phyloP scores from a whole-genome alignment of 2,329 filamentous ascomycete genomes.

The Fulvia fulva region DNA sequence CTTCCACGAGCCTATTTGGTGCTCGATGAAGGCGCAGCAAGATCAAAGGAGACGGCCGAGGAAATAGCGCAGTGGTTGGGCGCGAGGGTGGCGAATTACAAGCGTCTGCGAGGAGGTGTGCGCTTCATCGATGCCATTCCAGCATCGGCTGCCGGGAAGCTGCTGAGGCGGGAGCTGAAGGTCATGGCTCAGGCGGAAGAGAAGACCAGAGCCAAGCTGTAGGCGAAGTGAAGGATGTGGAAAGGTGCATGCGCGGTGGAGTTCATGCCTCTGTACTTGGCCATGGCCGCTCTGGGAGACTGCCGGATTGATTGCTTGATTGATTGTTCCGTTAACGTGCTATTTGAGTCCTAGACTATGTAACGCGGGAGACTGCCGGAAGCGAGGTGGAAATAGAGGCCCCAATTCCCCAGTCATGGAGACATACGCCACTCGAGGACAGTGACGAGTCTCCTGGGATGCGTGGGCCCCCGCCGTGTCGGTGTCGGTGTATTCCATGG shows the following conservation, averaged over 20 bases:
- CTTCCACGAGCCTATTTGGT: constrained; percentile 30
- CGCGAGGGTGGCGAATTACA: constrained; percentile 64
- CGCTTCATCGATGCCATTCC: constrained; percentile 65
- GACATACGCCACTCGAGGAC: too few species aligned
- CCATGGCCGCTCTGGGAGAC: background rate
- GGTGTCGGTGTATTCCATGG: too few species aligned
- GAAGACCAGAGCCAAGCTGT: background rate
- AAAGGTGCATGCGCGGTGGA: background rate
- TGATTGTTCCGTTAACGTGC: too few species aligned
- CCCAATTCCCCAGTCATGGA: too few species aligned
- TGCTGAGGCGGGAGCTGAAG: constrained; percentile 57
- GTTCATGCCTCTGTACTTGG: background rate
- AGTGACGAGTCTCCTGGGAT: too few species aligned
- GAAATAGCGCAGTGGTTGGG: constrained; percentile 59
- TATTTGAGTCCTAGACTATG: too few species aligned
- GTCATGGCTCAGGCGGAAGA: background rate
- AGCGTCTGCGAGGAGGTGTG: constrained; percentile 49
- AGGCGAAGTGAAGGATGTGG: background rate
- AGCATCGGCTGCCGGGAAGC: constrained; percentile 65
- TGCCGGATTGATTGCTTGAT: too few species aligned
- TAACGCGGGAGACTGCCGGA: too few species aligned
- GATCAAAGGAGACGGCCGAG: constrained; percentile 16
- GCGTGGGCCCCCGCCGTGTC: too few species aligned
- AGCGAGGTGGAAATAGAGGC: too few species aligned
- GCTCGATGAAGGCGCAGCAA: too few species aligned